phyloP scores from a whole-genome alignment of 164 flowering plant species.

The Magnolia changhungtana region DNA sequence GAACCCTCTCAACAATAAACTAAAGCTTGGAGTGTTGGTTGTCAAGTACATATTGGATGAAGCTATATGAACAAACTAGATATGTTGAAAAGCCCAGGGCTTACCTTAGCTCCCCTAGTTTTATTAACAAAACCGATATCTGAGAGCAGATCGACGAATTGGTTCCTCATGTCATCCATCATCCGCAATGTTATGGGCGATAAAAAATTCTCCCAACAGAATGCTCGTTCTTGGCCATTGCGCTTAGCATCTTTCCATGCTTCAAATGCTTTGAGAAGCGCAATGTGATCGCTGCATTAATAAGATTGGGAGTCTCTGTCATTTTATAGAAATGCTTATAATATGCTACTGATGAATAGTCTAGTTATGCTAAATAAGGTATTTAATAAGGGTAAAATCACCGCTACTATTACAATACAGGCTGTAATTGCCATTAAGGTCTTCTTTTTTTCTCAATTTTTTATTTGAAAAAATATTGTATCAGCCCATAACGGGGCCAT shows the following conservation, averaged over 20 bases:
- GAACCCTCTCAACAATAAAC: too few species aligned
- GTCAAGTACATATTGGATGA: background rate
- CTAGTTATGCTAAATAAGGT: background rate
- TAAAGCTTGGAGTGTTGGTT: too few species aligned
- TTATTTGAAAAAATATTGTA: too few species aligned
- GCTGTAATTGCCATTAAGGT: too few species aligned
- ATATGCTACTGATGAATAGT: background rate
- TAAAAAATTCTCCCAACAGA: constrained; percentile 87
- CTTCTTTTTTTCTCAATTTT: too few species aligned
- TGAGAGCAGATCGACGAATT: constrained; percentile 75
- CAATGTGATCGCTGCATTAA: constrained; percentile 85
- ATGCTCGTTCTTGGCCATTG: constrained; percentile 60
- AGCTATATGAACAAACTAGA: background rate
- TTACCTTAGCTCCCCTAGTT: constrained; percentile 55
- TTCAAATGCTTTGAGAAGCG: constrained; percentile 90
- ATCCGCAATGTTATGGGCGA: constrained; percentile 82
- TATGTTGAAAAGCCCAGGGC: constrained; percentile 11
- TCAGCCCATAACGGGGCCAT: too few species aligned
- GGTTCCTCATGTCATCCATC: constrained; percentile 95
- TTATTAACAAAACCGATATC: constrained; percentile 85
- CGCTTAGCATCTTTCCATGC: constrained; percentile 86
- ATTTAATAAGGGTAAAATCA: too few species aligned
- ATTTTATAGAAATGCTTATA: too few species aligned
- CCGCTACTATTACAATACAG: too few species aligned
- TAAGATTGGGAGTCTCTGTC: background rate